Evolutionary conservation across 805 yeast species (phyloP).

Genomic region (Zygotorulaspora sp.): DNA sequence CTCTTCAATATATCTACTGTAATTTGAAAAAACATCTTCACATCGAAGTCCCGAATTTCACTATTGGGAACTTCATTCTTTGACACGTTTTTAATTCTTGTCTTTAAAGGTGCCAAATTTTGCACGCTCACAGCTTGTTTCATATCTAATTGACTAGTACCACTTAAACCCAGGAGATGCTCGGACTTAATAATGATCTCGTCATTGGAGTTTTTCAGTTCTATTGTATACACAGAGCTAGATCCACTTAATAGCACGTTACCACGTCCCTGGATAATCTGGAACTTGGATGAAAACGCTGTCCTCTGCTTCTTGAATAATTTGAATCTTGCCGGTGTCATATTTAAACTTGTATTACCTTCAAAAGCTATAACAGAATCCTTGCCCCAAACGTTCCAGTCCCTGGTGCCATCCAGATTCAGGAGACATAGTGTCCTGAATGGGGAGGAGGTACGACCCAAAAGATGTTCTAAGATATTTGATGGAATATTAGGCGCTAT

Average conservation of each 20-base stretch:
- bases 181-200: constrained; percentile 29
- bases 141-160: constrained; percentile 29
- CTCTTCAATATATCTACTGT: constrained; percentile 7
- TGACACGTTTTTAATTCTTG: constrained; percentile 1
- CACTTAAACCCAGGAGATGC: constrained; percentile 31
- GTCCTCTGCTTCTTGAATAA: constrained; percentile 8
- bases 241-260: constrained; percentile 28
- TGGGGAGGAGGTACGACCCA: constrained; percentile 19
- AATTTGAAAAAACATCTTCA: constrained; percentile 16
- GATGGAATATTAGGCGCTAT: constrained; percentile 26
- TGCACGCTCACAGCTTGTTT: constrained; percentile 20
- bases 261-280: constrained; percentile 32
- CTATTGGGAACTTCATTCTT: constrained; percentile 2
- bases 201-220: constrained; percentile 23
- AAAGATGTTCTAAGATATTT: constrained; percentile 14
- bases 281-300: constrained; percentile 20
- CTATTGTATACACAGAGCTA: constrained; percentile 30
- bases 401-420: constrained; percentile 24
- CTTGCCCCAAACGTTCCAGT: constrained; percentile 32
- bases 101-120: constrained; percentile 4
- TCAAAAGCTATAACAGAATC: constrained; percentile 31
- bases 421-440: constrained; percentile 21
- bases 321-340: constrained; percentile 14
- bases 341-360: constrained; percentile 25
- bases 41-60: constrained; percentile 16